Evolutionary conservation across 2,329 filamentous ascomycete genomes (phyloP), one percentile per base, ranked within the genome.

Genomic region (Aspergillus sp.): DNA sequence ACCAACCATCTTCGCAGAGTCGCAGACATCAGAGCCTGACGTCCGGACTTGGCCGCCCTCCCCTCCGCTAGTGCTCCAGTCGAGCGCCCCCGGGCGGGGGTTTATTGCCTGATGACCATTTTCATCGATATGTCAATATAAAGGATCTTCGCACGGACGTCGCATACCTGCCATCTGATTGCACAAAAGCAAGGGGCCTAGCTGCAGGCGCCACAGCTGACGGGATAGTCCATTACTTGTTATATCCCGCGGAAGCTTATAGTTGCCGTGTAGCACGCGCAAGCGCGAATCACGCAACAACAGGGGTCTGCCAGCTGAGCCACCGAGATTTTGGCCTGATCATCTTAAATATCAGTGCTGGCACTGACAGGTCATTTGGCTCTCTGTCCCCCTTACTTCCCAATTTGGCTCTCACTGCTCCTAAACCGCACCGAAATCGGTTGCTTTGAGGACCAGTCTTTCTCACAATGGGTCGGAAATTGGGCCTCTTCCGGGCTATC

Each of bases 401-500:
- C 15, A 21, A 30, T 3, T 12, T 7, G 21, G 5, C n/a, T n/a
- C 15, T 28, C 15, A 15, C 19, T 6, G 21, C 12, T 38, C 19
- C n/a, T 9, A 38, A 39, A 6, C 17, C 17, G 8, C 41, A 43
- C 51, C 36, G 36, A 15, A 54, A 39, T 12, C 51, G 32, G 13
- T 39, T 10, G 52, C 41, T n/a, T 32, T 30, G 36, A 41, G 15
- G 52, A 17, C 12, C n/a, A 25, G 39, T 32, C 52, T 12, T 45
- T 28, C 45, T 28, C 45, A 52, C n/a, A 13, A 76, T 74, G 72
- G 72, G 69, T 57, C 70, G 70, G 55, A 70, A 61, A 59, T 69
- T 77, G 17, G 75, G 76, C 47, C 65, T 72, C 36, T 66, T 77
- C 50, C 65, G 76, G 45, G 75, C 74, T 52, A 66, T 70, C 39